Conservation (phyloP, 495 filamentous ascomycete species). For the Penicillium ucsense region DNA sequence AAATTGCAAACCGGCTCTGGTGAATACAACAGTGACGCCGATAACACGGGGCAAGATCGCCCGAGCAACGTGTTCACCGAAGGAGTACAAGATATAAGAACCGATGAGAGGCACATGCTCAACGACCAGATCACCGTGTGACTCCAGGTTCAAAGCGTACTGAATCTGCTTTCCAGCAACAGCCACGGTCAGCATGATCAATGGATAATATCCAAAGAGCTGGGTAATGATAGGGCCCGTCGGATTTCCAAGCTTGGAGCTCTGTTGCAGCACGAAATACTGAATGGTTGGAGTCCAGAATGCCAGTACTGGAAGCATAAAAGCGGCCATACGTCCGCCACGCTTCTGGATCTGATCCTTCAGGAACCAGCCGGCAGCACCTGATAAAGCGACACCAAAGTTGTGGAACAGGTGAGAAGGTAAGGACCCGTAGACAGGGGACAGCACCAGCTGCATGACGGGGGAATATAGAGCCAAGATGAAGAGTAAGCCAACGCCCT, state of each 20-base stretch:
- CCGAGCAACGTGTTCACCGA: slow-evolving; percentile 42
- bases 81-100: slow-evolving; percentile 55
- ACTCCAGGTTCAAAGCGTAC: slow-evolving; percentile 41
- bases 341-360: slow-evolving; percentile 41
- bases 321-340: slow-evolving; percentile 28
- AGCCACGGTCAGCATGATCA: slow-evolving; percentile 58
- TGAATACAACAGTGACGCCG: slow-evolving; percentile 53
- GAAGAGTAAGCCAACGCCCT: slow-evolving; percentile 42
- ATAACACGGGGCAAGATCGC: slow-evolving; percentile 44
- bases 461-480: slow-evolving; percentile 66
- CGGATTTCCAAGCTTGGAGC: slow-evolving; percentile 51
- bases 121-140: slow-evolving; percentile 41
- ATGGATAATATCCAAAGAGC: slow-evolving; percentile 56
- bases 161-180: slow-evolving; percentile 56
- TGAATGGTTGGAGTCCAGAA: slow-evolving; percentile 66
- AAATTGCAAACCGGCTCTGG: slow-evolving; percentile 61
- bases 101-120: slow-evolving; percentile 51
- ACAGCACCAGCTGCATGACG: slow-evolving; percentile 63
- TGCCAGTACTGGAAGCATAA: slow-evolving; percentile 56
- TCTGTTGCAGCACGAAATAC: slow-evolving; percentile 54
- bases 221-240: slow-evolving; percentile 71
- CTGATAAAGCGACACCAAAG: slow-evolving; percentile 51
- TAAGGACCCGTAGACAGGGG: slow-evolving; percentile 79
- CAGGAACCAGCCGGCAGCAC: slow-evolving; percentile 52
- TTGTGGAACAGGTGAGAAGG: slow-evolving; percentile 63